Percentiles rank a stretch among this genome's conserved stretches.
These are phyloP conservation scores for Canavalia ensiformis DNA, from an alignment of 306 rosid species.

Conservation along the genomic window DNA sequence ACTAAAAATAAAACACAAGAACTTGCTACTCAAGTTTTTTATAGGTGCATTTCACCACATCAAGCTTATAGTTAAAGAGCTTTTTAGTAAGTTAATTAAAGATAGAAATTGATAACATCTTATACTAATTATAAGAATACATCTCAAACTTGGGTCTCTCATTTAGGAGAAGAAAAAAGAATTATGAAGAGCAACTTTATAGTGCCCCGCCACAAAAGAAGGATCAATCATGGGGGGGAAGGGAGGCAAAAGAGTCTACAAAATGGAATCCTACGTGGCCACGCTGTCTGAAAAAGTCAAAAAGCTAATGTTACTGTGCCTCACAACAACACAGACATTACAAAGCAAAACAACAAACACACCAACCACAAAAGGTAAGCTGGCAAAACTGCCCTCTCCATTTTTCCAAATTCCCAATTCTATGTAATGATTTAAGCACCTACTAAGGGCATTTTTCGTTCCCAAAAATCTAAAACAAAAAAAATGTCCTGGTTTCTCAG, in stretches of 20 bases:
- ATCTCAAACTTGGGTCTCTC: slow-evolving; percentile 18
- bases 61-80: not conserved
- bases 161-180: slow-evolving; percentile 10
- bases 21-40: not conserved
- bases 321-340: slow-evolving; percentile 42
- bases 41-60: not conserved
- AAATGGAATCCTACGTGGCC: slow-evolving; percentile 56
- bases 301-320: slow-evolving; percentile 55
- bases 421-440: slow-evolving; percentile 23
- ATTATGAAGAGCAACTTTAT: slow-evolving; percentile 1
- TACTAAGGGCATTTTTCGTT: slow-evolving; percentile 54
- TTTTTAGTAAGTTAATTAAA: not conserved
- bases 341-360: slow-evolving; percentile 39
- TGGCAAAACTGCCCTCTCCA: slow-evolving; percentile 43
- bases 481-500: slow-evolving; percentile 49
- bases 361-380: slow-evolving; percentile 33
- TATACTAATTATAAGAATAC: not conserved
- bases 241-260: slow-evolving; percentile 43
- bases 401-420: slow-evolving; percentile 37
- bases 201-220: slow-evolving; percentile 41
- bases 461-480: slow-evolving; percentile 48
- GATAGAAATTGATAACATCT: not conserved
- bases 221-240: slow-evolving; percentile 42
- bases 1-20: too few species aligned
- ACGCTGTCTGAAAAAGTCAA: slow-evolving; percentile 49